Percentiles rank a stretch among this genome's conserved stretches.
phyloP scores from a whole-genome alignment of 805 yeast genomes.

The Henningerozyma blattae region DNA sequence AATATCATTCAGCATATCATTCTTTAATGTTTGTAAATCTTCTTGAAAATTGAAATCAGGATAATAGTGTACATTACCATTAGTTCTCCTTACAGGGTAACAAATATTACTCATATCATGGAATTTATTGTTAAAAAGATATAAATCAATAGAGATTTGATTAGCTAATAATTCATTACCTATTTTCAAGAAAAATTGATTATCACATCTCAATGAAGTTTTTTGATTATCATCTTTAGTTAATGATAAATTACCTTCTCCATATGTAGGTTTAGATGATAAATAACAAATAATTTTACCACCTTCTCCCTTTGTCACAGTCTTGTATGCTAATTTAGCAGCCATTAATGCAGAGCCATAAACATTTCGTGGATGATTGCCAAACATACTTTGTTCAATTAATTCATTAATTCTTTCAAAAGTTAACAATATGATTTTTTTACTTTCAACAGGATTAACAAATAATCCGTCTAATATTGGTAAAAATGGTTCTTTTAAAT shows the following conservation, averaged over 20 bases:
- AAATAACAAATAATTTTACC: conserved; percentile 68
- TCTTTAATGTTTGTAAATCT: conserved; percentile 58
- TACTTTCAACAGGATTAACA: conserved; percentile 60
- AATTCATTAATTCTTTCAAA: conserved; percentile 35
- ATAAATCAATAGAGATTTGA: conserved; percentile 64
- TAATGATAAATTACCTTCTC: conserved; percentile 53
- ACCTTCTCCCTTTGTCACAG: conserved; percentile 43
- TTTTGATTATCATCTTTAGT: conserved; percentile 32
- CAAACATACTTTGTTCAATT: conserved; percentile 19
- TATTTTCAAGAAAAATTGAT: conserved; percentile 46
- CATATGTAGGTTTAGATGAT: conserved; percentile 62
- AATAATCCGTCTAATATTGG: conserved; percentile 69
- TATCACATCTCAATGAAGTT: conserved; percentile 44
- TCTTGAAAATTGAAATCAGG: conserved; percentile 51
- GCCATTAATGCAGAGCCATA: conserved; percentile 67
- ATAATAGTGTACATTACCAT: conserved; percentile 57
- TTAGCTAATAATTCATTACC: conserved; percentile 41
- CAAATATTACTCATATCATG: conserved; percentile 67
- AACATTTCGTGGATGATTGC: conserved; percentile 42
- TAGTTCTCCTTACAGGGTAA: conserved; percentile 47
- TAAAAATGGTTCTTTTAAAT: conserved; percentile 41
- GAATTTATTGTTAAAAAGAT: conserved; percentile 48
- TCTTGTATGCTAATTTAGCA: conserved; percentile 46
- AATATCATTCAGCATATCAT: conserved; percentile 42
- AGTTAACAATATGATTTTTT: conserved; percentile 51